A percentile compares a stretch with the other conserved stretches of the same genome.
Evolutionary conservation across 768 basidiomycete species (phyloP).

Genomic region (Trametes villosa): DNA sequence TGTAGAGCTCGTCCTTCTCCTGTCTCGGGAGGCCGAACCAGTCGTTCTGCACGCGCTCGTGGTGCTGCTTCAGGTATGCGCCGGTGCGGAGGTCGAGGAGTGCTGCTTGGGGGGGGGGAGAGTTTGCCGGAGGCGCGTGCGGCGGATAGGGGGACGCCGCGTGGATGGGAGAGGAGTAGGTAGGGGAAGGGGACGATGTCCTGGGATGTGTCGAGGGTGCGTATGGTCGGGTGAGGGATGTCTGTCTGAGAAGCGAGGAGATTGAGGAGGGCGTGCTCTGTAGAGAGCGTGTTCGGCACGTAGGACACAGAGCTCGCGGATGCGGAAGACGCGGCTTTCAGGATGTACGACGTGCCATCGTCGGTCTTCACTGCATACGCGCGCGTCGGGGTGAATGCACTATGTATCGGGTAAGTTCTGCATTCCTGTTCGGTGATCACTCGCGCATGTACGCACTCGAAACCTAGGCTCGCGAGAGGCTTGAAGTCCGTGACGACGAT

Average conservation of each 20-base stretch:
- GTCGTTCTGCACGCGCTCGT: conserved; percentile 70
- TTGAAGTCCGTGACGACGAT: conserved; percentile 7
- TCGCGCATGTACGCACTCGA: conserved; percentile 8
- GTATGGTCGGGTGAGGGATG: conserved; percentile 54
- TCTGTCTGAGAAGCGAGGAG: conserved; percentile 35
- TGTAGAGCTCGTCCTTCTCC: conserved; percentile 47
- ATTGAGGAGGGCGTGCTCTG: conserved; percentile 30
- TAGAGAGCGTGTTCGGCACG: conserved; percentile 28
- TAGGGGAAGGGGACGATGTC: conserved; percentile 52
- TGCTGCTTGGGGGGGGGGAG: conserved; percentile 42
- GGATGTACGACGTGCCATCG: conserved; percentile 27
- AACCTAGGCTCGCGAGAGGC: neutral
- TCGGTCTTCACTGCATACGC: conserved; percentile 30
- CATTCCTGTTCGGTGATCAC: neutral
- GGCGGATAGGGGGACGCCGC: conserved; percentile 41
- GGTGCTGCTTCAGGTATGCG: conserved; percentile 61
- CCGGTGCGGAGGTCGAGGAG: conserved; percentile 67
- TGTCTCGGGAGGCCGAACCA: conserved; percentile 64
- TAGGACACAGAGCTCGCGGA: conserved; percentile 12
- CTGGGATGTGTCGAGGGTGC: conserved; percentile 51
- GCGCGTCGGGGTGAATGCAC: conserved; percentile 30
- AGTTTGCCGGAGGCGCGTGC: conserved; percentile 42
- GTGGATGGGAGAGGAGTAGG: conserved; percentile 52
- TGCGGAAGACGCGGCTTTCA: conserved; percentile 21
- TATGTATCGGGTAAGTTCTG: too few species aligned